Conservation (phyloP, 2,329 filamentous ascomycete genomes). For the Diaporthe nobilis region DNA sequence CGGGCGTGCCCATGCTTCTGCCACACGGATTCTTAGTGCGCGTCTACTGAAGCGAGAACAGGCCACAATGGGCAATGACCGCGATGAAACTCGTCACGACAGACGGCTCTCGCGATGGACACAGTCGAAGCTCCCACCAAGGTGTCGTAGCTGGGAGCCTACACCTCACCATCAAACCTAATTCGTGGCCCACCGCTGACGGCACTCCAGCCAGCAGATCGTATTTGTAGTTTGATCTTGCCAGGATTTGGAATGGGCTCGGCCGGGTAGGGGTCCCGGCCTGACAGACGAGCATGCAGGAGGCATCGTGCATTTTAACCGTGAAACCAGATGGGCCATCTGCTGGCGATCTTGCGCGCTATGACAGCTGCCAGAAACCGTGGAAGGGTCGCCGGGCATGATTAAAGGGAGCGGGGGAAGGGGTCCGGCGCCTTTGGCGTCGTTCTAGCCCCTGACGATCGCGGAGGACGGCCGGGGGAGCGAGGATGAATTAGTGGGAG, state of each 20-base stretch:
- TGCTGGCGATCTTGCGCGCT: conserved; percentile 32
- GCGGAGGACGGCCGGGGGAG: conserved; percentile 12
- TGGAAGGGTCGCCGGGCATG: conserved; percentile 14
- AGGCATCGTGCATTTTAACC: conserved; percentile 27
- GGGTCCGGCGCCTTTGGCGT: conserved; percentile 24
- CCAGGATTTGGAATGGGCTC: conserved; percentile 12
- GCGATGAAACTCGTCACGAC: neutral
- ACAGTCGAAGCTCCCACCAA: neutral
- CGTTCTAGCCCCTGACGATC: conserved; percentile 26
- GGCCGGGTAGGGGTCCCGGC: conserved; percentile 13
- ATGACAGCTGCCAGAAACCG: conserved; percentile 33
- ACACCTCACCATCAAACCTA: conserved; percentile 24
- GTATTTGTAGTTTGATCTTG: neutral
- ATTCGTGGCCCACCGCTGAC: neutral
- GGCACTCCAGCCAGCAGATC: neutral
- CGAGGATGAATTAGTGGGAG: neutral
- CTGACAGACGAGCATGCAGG: conserved; percentile 23
- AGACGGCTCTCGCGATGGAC: neutral
- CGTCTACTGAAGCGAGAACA: neutral
- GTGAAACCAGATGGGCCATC: conserved; percentile 30
- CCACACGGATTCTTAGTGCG: neutral
- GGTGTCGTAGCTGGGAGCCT: conserved; percentile 1
- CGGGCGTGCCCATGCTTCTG: neutral
- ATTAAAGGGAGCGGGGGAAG: conserved; percentile 30
- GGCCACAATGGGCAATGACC: neutral